Base-by-base conservation (phyloP, 2,329 filamentous ascomycete species). In the Alternaria sp. region DNA sequence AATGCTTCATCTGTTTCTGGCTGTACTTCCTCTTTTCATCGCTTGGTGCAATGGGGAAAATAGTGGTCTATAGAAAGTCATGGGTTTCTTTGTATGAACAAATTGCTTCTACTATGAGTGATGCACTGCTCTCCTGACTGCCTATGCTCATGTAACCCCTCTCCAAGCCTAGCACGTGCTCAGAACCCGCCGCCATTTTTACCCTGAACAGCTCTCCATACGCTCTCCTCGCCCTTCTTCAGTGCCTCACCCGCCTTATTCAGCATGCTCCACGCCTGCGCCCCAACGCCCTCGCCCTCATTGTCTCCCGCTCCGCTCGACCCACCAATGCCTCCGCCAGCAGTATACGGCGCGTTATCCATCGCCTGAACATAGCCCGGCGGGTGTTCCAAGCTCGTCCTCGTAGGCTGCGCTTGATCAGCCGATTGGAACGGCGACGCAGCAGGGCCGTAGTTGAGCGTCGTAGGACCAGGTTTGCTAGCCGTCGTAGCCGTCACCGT, bases 321-420 rank as follows among this genome's bases (percentile, higher is more conserved):
- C 66, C 66, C 62, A 72, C 75, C 66, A 78, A 70, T 69, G 66
- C 78, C 65, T 78, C 75, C 82, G 65, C 83, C 82, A 30, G 77
- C 75, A 18, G 82, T 82, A 58, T 76, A 77, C 21, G 73, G 72
- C 20, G 72, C 69, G 57, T 79, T 82, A 77, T 67, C 79, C 28
- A 70, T 74, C 61, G 84, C 81, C 65, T 86, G 84, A 58, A 80
- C 72, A 70, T 86, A 86, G 12, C 83, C 83, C 0, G 83, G 81
- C 21, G 84, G 84, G 64, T 84, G 82, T 62, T 81, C 78, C 41
- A 81, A 66, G 65, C 69, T 76, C 44, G 58, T 50, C 20, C 64
- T 58, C 21, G 68, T 63, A 30, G 58, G 55, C 18, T 58, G 55
- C 15, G 30, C 30, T 15, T 23, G 46, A 59, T 78, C 66, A 30